These are phyloP conservation scores for Penicillium sp. DNA, from an alignment of 2,329 filamentous ascomycete species.

Conservation along the genomic window DNA sequence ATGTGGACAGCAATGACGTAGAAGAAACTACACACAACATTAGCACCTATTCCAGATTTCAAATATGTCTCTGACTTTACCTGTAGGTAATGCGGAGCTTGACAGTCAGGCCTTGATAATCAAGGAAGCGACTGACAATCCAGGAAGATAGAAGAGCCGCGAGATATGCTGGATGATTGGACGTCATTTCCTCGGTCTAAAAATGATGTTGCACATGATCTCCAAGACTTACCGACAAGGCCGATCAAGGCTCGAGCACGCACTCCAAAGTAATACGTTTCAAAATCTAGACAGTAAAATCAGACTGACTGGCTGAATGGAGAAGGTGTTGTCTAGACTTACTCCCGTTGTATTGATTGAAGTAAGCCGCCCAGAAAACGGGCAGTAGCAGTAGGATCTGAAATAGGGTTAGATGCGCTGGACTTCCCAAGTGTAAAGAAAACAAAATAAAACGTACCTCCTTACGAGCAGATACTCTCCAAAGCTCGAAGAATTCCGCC, in stretches of 20 bases:
- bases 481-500: constrained; percentile 44
- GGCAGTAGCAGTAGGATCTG: constrained; percentile 46
- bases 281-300: constrained; percentile 44
- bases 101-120: constrained; percentile 43
- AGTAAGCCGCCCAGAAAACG: constrained; percentile 50
- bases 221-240: constrained; percentile 38
- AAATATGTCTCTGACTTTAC: neutral
- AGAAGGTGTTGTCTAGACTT: neutral
- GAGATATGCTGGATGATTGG: constrained; percentile 36
- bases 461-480: constrained; percentile 26
- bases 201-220: neutral
- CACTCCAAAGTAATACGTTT: constrained; percentile 52
- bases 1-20: constrained; percentile 51
- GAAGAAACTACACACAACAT: constrained; percentile 39
- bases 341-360: constrained; percentile 49
- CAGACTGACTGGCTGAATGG: neutral
- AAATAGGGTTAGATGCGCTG: neutral
- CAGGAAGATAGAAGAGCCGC: constrained; percentile 48
- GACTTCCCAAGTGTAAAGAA: neutral
- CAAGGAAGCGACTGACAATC: constrained; percentile 49
- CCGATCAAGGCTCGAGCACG: constrained; percentile 52
- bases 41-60: neutral
- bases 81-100: constrained; percentile 47
- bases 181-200: neutral
- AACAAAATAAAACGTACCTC: constrained; percentile 16